Base-by-base conservation (phyloP, 345 rosid genomes). In the Diplotaxis tenuifolia region DNA sequence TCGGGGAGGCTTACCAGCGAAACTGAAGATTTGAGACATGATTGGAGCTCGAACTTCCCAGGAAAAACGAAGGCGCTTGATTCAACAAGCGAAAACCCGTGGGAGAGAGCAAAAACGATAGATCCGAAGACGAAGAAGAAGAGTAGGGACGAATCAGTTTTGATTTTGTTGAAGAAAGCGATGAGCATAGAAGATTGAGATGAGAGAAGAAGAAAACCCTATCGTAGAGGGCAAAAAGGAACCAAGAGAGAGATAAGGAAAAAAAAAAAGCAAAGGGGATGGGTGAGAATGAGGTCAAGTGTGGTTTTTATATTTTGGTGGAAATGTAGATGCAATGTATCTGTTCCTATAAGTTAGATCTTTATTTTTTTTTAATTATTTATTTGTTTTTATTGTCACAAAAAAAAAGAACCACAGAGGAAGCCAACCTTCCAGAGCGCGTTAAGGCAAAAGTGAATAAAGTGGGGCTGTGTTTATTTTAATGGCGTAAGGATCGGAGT, bases 211-310 rank as follows among this genome's bases (percentile, higher is more conserved):
- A 31, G 21, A 67, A 58, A 91, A 89, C 97, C 97, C 97, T 91
- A 88, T 79, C 56, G 67, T 68, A 86, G 74, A 88, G 97, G 97
- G 99, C 76, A 86, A 89, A 91, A 88, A 91, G 55, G 88, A 91
- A 31, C 32, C 7, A 0, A 20, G 25, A 28, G 23, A 9, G 16
- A 38, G 88, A 88, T 90, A 80, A 79, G 89, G 79, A 78, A 80
- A 81, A 86, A 86, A 86, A 29, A 34, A 28, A 2, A 14, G 9
- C 3, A 3, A 21, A 18, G 23, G 22, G n/a, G 84, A 72, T 64
- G 20, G 68, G 75, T 55, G 40, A 42, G 71, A 31, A 14, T 10
- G 63, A 58, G 80, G 80, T 70, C 49, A 65, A 25, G 65, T 49
- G 29, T 49, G 49, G 12, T 0, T 53, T 77, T 47, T 77, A 79